These are phyloP conservation scores for Rhodotorula babjevae DNA, from an alignment of 768 basidiomycete species.

Conservation along the genomic window DNA sequence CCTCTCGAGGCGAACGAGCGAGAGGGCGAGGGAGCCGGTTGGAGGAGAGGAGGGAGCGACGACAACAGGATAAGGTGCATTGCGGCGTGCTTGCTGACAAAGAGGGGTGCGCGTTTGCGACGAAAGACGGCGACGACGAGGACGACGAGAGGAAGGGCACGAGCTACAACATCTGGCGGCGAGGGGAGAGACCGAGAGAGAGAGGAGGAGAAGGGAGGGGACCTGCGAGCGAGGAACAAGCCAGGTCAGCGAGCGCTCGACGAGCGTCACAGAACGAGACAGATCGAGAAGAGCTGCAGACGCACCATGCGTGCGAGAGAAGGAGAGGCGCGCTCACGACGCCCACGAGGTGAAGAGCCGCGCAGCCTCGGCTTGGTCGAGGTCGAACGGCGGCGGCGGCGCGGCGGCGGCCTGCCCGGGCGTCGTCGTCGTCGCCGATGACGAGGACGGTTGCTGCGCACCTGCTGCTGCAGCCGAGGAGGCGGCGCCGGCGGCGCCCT, in stretches of 20 bases:
- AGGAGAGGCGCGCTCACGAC: not conserved
- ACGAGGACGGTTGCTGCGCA: not conserved
- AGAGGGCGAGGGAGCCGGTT: no score
- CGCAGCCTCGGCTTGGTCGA: slow-evolving; percentile 30
- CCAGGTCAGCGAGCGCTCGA: not conserved
- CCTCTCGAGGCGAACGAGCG: no score
- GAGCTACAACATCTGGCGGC: not conserved
- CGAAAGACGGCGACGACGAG: not conserved
- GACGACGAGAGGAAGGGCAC: not conserved
- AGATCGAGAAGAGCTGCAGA: no score
- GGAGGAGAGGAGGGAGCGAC: no score
- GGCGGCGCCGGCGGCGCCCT: not conserved
- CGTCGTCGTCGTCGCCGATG: not conserved
- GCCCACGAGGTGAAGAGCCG: slow-evolving; percentile 32
- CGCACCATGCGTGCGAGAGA: no score
- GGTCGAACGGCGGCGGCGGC: slow-evolving; percentile 7
- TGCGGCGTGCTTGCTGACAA: no score
- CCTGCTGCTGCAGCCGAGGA: not conserved
- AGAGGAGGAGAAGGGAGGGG: no score
- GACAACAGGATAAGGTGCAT: no score
- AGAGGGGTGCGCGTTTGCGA: not conserved
- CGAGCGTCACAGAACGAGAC: not conserved
- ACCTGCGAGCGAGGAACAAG: no score
- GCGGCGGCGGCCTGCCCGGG: not conserved
- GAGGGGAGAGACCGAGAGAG: no score